Evolutionary conservation across 1,284 basidiomycete genomes (phyloP).

Genomic region (Laetiporus sulphureus): DNA sequence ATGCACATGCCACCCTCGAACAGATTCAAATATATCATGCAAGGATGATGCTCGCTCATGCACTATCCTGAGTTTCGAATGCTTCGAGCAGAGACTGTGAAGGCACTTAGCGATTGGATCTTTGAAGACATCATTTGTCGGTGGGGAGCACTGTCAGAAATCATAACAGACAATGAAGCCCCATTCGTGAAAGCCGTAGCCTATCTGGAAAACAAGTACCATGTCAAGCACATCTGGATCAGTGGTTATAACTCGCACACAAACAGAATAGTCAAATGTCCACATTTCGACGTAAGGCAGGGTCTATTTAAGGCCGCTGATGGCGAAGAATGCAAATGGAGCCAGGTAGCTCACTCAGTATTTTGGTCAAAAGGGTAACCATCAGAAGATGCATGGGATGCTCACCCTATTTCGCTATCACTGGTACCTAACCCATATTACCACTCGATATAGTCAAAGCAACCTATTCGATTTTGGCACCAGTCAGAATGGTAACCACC

Average conservation of each 20-base stretch:
- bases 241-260: too few relatives aligned
- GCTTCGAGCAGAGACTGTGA: too few relatives aligned
- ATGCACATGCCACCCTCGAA: too few relatives aligned
- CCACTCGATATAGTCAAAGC: slow-evolving; percentile 35
- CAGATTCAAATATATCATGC: too few relatives aligned
- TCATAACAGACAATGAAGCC: slow-evolving; percentile 23
- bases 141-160: slow-evolving; percentile 16
- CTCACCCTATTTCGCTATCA: slow-evolving; percentile 31
- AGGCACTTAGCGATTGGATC: too few relatives aligned
- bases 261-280: slow-evolving; percentile 32
- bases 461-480: too few relatives aligned
- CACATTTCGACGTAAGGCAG: slow-evolving; percentile 29
- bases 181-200: too few relatives aligned
- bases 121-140: slow-evolving; percentile 20
- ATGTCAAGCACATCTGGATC: too few relatives aligned
- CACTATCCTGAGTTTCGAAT: slow-evolving; percentile 15
- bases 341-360: slow-evolving; percentile 20
- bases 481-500: too few relatives aligned
- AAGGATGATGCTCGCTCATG: slow-evolving; percentile 12
- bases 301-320: too few relatives aligned
- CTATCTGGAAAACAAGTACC: slow-evolving; percentile 25
- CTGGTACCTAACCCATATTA: slow-evolving; percentile 31
- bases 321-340: too few relatives aligned
- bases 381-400: slow-evolving; percentile 19
- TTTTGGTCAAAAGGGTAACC: slow-evolving; percentile 37